phyloP scores from a whole-genome alignment of 1,139 yeast genomes.

The Candida mesenterica region DNA sequence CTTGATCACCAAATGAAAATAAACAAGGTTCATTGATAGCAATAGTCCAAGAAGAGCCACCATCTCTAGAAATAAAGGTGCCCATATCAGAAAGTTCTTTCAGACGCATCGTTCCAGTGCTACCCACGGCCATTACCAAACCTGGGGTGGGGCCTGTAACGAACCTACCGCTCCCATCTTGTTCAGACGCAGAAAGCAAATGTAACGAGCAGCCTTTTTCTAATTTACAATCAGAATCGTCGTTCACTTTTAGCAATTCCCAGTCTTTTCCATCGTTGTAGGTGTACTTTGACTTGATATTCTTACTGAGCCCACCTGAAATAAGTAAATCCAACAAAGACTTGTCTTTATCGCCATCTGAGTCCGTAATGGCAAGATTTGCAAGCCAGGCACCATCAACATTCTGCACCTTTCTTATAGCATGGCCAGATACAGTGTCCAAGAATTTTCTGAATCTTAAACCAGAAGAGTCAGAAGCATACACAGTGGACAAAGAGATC shows the following conservation, averaged over 20 bases:
- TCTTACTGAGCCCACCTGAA: constrained; percentile 23
- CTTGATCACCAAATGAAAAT: constrained; percentile 76
- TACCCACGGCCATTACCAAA: constrained; percentile 60
- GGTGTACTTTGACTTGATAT: constrained; percentile 38
- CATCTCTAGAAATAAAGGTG: constrained; percentile 73
- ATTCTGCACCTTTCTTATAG: constrained; percentile 52
- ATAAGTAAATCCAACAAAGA: constrained; percentile 27
- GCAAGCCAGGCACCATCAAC: constrained; percentile 73
- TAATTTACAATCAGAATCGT: constrained; percentile 46
- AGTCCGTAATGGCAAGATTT: constrained; percentile 25
- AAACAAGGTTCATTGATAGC: constrained; percentile 55
- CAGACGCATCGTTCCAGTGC: constrained; percentile 38
- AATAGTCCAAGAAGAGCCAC: constrained; percentile 69
- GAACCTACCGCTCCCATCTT: constrained; percentile 54
- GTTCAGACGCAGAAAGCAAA: constrained; percentile 47
- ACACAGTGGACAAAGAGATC: constrained; percentile 39
- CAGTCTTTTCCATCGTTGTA: constrained; percentile 68
- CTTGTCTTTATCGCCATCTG: constrained; percentile 17
- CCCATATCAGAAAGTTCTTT: constrained; percentile 26
- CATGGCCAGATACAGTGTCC: constrained; percentile 42
- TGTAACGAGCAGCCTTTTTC: constrained; percentile 57
- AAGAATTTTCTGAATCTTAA: constrained; percentile 48
- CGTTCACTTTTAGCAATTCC: constrained; percentile 47
- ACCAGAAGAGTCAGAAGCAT: constrained; percentile 65
- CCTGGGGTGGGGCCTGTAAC: constrained; percentile 75